Conservation (phyloP, 768 basidiomycete species). For the Suillus subaureus region DNA sequence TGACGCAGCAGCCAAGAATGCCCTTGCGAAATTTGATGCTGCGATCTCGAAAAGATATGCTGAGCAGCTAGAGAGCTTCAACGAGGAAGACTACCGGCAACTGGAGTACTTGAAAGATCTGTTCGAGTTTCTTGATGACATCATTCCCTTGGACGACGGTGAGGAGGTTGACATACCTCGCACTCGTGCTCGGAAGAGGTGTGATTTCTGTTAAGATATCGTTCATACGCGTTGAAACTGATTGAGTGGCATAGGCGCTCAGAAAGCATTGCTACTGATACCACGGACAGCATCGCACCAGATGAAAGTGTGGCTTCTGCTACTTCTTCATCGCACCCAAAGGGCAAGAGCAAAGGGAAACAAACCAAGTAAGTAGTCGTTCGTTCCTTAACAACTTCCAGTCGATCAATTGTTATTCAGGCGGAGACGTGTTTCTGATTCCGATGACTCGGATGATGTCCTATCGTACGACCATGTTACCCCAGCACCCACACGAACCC, state of each 20-base stretch:
- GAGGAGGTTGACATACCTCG: constrained; percentile 46
- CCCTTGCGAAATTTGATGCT: constrained; percentile 70
- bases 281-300: constrained; percentile 43
- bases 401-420: constrained; percentile 33
- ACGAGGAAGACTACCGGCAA: constrained; percentile 69
- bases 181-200: constrained; percentile 52
- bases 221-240: neutral
- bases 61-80: constrained; percentile 68
- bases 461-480: constrained; percentile 29
- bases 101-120: constrained; percentile 62
- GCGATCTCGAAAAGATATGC: constrained; percentile 71
- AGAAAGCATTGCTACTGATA: constrained; percentile 52
- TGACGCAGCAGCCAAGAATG: constrained; percentile 64
- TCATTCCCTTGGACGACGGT: constrained; percentile 68
- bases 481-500: constrained; percentile 46
- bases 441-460: constrained; percentile 50
- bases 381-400: neutral
- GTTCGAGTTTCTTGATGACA: constrained; percentile 73
- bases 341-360: constrained; percentile 36
- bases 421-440: constrained; percentile 56
- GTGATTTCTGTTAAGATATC: constrained; percentile 21
- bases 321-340: constrained; percentile 24
- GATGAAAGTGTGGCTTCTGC: constrained; percentile 37
- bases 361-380: constrained; percentile 41
- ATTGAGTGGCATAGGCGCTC: constrained; percentile 49